These are phyloP conservation scores for Rhodotorula sphaerocarpa DNA, from an alignment of 768 basidiomycete species.

Conservation along the genomic window DNA sequence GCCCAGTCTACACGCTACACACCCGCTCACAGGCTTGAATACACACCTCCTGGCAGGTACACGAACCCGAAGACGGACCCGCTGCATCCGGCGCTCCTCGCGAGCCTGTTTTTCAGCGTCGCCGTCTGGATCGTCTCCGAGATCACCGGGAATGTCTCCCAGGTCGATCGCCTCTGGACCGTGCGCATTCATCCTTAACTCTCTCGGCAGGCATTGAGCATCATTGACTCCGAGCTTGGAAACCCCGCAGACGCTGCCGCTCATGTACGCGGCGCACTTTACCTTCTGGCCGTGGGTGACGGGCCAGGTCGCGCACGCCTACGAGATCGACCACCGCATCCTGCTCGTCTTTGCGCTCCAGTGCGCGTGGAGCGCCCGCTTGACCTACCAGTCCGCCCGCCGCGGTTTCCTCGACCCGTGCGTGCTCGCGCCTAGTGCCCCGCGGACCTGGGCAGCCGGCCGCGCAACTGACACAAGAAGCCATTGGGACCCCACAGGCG, in stretches of 20 bases:
- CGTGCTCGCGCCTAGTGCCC: not conserved
- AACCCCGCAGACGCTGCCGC: constrained; percentile 51
- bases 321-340: constrained; percentile 35
- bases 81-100: constrained; percentile 27
- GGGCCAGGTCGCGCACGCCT: constrained; percentile 12
- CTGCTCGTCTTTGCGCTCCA: constrained; percentile 37
- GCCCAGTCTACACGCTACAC: not conserved
- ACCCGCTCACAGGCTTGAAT: not conserved
- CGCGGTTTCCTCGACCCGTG: constrained; percentile 71
- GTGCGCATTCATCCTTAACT: too few species aligned
- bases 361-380: constrained; percentile 45
- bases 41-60: too few species aligned
- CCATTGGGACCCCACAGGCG: too few species aligned
- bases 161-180: constrained; percentile 74
- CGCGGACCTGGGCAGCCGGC: too few species aligned
- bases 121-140: constrained; percentile 24
- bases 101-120: not conserved
- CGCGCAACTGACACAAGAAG: too few species aligned
- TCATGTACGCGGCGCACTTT: constrained; percentile 72
- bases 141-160: constrained; percentile 58
- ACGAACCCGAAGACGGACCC: constrained; percentile 10
- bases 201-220: too few species aligned
- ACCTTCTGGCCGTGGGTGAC: constrained; percentile 49
- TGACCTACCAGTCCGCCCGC: constrained; percentile 73
- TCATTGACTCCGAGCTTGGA: too few species aligned